Evolutionary conservation across 2,329 filamentous ascomycete species (phyloP), one percentile per base, ranked within the genome.

Genomic region (Arthroderma sp.): DNA sequence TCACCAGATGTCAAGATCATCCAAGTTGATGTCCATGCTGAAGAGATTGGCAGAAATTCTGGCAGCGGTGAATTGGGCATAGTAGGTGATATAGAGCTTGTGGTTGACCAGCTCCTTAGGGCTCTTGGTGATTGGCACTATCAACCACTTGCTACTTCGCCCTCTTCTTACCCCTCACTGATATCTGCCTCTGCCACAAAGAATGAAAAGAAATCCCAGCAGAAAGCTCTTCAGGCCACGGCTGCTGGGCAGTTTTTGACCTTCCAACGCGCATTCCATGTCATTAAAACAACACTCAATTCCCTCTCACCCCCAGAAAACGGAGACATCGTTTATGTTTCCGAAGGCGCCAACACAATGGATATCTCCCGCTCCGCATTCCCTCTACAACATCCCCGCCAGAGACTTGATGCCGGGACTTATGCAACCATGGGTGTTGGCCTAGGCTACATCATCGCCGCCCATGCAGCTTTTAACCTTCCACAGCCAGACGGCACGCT

Each of bases 391-490:
- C 73, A 80, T 61, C 79, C 79, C 2, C 75, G 80, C 17, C 73
- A 79, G 15, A 74, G 77, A 21, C 74, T 83, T 21, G 80, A 82
- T 65, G 79, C 80, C 2, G 79, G 79, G 0, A 81, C 79, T 0
- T 77, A 80, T 59, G 80, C 79, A 2, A 82, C 79, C 1, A 82
- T 82, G 80, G 80, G 80, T 1, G 76, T 82, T 0, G 79, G 80
- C 0, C 66, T 82, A 25, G 79, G 78, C 0, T 82, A 82, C 61
- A 76, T 78, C 2, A 77, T 81, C 54, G 80, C 79, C 7, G 79
- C 79, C 0, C 75, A 79, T 62, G 75, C 74, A 49, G 79, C 79
- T 0, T 81, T 80, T 67, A 81, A 81, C 60, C 61, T 74, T 1
- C 67, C 70, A 8, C 62, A 64, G 2, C 62, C 67, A 1, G 21